phyloP scores from a whole-genome alignment of 768 basidiomycete species.

The Pleurotus tuber-regium region DNA sequence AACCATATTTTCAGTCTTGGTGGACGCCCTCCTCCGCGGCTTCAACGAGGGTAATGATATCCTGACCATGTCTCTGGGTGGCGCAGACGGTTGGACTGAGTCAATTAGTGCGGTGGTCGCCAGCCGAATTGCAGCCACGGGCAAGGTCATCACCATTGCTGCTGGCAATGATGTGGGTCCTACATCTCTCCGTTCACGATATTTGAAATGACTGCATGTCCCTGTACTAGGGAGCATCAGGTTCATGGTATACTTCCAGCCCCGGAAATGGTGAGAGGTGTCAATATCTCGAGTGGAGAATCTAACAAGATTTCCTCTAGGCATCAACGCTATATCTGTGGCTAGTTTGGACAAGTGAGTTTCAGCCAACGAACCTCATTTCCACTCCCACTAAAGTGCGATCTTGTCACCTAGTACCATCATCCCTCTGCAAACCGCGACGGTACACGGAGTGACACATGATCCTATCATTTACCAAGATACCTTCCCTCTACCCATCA shows the following conservation, averaged over 20 bases:
- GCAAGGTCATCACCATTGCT: constrained; percentile 61
- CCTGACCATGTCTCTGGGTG: constrained; percentile 65
- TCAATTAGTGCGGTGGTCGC: constrained; percentile 52
- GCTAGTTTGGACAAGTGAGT: constrained; percentile 53
- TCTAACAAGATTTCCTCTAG: not conserved
- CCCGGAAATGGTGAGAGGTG: constrained; percentile 41
- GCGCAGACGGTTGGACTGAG: constrained; percentile 63
- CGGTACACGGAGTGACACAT: constrained; percentile 45
- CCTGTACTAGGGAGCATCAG: constrained; percentile 40
- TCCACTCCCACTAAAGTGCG: not conserved
- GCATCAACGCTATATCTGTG: constrained; percentile 53
- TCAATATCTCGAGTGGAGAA: not conserved
- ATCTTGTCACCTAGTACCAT: constrained; percentile 35
- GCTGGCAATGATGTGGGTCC: constrained; percentile 49
- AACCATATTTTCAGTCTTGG: constrained; percentile 23
- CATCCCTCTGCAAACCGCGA: constrained; percentile 55
- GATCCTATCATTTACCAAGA: constrained; percentile 54
- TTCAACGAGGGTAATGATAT: constrained; percentile 56
- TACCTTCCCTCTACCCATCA: constrained; percentile 43
- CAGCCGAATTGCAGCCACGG: constrained; percentile 51
- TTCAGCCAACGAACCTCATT: not conserved
- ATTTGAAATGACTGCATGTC: not conserved
- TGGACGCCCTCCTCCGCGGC: constrained; percentile 52
- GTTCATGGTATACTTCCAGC: constrained; percentile 59
- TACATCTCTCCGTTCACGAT: not conserved